Evolutionary conservation across 352 stramenopile genomes (phyloP).

Genomic region (Nothophytophthora sp.): DNA sequence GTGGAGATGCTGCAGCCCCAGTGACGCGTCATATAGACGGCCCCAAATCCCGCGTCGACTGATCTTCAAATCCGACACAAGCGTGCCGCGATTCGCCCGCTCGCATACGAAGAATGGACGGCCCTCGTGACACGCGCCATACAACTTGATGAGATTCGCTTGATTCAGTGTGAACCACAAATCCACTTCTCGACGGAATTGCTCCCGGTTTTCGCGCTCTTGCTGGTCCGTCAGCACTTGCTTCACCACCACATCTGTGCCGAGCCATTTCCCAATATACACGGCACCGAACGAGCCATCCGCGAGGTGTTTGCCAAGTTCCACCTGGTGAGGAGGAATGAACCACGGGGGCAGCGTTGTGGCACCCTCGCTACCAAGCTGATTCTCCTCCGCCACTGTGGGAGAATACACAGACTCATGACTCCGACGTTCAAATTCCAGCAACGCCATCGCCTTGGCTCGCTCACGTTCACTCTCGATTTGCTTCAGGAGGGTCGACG

Average conservation of each 20-base stretch:
- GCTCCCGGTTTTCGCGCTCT: slow-evolving; percentile 3
- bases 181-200: slow-evolving; percentile 14
- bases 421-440: slow-evolving; percentile 7
- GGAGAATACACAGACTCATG: neutral
- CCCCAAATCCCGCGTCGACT: no score
- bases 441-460: slow-evolving; percentile 8
- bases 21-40: neutral
- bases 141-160: neutral
- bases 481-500: slow-evolving; percentile 1
- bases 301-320: slow-evolving; percentile 11
- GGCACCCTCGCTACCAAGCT: neutral
- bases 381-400: neutral
- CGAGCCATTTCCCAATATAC: slow-evolving; percentile 13
- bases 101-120: neutral
- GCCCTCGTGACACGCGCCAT: neutral
- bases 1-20: slow-evolving; percentile 32
- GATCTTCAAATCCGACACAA: no score
- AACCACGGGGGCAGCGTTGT: slow-evolving; percentile 12
- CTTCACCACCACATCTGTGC: slow-evolving; percentile 22
- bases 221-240: slow-evolving; percentile 9
- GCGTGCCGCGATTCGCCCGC: neutral
- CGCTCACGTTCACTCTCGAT: slow-evolving; percentile 8
- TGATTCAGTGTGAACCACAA: neutral
- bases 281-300: slow-evolving; percentile 20
- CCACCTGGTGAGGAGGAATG: slow-evolving; percentile 19